Conservation (phyloP, 768 basidiomycete species). For the Royoungia palumana region DNA sequence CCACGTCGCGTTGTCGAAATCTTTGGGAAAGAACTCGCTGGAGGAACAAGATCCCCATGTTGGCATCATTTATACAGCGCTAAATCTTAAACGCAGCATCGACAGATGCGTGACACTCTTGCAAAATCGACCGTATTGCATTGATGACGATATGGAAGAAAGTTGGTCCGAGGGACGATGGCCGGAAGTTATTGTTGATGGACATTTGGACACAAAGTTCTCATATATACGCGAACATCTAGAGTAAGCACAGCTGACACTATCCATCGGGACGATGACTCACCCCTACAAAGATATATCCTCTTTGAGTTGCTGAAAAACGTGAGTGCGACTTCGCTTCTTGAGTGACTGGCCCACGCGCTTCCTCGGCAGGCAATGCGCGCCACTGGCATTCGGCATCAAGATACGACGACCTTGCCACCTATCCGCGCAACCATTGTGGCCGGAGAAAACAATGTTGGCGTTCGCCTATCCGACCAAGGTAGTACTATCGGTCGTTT, state of each 20-base stretch:
- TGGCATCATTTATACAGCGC: slow-evolving; percentile 78
- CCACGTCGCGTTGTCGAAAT: slow-evolving; percentile 76
- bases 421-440: slow-evolving; percentile 73
- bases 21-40: slow-evolving; percentile 36
- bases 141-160: slow-evolving; percentile 38
- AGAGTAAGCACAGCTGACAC: slow-evolving; percentile 48
- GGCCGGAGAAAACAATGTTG: slow-evolving; percentile 67
- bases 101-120: slow-evolving; percentile 64
- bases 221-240: slow-evolving; percentile 85
- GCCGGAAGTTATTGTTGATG: slow-evolving; percentile 71
- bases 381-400: slow-evolving; percentile 57
- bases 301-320: slow-evolving; percentile 90
- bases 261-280: not conserved
- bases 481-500: slow-evolving; percentile 41
- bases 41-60: slow-evolving; percentile 58
- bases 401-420: slow-evolving; percentile 43
- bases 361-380: slow-evolving; percentile 56
- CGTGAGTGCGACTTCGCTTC: slow-evolving; percentile 40
- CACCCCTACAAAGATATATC: slow-evolving; percentile 56
- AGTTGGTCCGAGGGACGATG: slow-evolving; percentile 35
- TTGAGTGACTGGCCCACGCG: not conserved
- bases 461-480: slow-evolving; percentile 88
- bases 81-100: slow-evolving; percentile 68
- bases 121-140: slow-evolving; percentile 42
- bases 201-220: slow-evolving; percentile 66